Percentiles rank a stretch among this genome's conserved stretches.
Conservation (phyloP, 495 filamentous ascomycete genomes). For the Annulohypoxylon nitens region DNA sequence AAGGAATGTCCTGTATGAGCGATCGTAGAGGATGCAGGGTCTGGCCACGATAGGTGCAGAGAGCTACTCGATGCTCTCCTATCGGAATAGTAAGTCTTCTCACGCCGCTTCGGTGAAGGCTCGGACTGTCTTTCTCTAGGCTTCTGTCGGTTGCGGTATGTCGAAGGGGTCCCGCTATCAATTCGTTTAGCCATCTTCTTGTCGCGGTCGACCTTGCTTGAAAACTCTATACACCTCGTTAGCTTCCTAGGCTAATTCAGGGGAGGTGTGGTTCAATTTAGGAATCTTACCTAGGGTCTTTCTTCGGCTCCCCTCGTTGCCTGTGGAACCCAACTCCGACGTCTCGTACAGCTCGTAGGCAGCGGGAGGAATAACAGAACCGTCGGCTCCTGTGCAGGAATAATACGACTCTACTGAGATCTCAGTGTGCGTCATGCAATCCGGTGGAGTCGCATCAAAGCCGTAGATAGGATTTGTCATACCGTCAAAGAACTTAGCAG, state of each 20-base stretch:
- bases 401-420: conserved; percentile 46
- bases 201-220: conserved; percentile 13
- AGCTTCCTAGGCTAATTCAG: conserved; percentile 1
- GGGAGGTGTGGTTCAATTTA: too few relatives aligned
- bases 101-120: background rate
- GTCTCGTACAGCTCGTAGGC: conserved; percentile 25
- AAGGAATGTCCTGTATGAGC: conserved; percentile 49
- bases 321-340: conserved; percentile 14
- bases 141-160: background rate
- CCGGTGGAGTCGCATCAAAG: conserved; percentile 28
- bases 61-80: conserved; percentile 1
- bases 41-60: background rate
- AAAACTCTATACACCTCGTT: conserved; percentile 34
- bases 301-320: background rate
- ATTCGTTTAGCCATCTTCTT: background rate
- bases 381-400: conserved; percentile 22
- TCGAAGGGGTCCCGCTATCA: background rate
- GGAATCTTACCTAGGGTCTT: conserved; percentile 36
- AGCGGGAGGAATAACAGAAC: background rate
- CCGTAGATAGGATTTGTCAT: conserved; percentile 19
- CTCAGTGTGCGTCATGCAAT: conserved; percentile 38
- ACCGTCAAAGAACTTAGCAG: conserved; percentile 45
- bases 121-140: background rate
- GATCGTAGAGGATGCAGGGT: conserved; percentile 33
- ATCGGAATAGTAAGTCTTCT: conserved; percentile 3